Evolutionary conservation across 768 basidiomycete genomes (phyloP), one percentile per base, ranked within the genome.

Genomic region (Boletus rubroflammeus): DNA sequence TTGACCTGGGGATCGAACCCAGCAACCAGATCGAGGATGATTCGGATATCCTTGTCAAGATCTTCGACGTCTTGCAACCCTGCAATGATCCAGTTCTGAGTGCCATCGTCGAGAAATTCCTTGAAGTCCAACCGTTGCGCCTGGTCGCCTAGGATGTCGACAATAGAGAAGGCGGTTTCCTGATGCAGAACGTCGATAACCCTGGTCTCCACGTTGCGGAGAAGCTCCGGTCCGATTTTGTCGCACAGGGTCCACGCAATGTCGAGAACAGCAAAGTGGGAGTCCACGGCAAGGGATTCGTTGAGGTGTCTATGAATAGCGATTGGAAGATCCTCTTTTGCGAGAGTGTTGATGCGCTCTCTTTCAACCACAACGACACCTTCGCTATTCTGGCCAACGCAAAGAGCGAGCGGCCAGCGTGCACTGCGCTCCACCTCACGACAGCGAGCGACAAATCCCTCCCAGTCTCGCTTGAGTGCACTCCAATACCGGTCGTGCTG

Each of bases 381-480:
- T 44, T 71, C 68, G 15, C 66, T 68, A 17, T 62, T 58, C 51
- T 70, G 72, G 17, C 71, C 73, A 23, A 76, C 65, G 38, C 83
- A 85, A 34, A 93, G 77, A 15, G 78, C 78, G 26, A 93, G 78
- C 2, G 92, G 92, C 83, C 88, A 87, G 41, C 90, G 81, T 32
- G 87, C 88, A 56, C 83, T 84, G 40, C 90, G 85, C 72, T 97
- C 95, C n/a, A 94, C 77, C 59, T 93, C 92, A 50, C 89, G 82
- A 64, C 92, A 94, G 53, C 91, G 81, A 8, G 94, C 88, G 56
- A 95, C 84, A 63, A 98, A 95, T 3, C 95, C 93, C 65, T 98
- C 90, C 95, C 96, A 98, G 62, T 98, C 94, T 43, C 90, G 76
- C 68, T 91, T 94, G 62, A 97, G 71, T 0, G 87, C 84, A 61